Evolutionary conservation across 768 basidiomycete species (phyloP).

Genomic region (Dioszegia hungarica): DNA sequence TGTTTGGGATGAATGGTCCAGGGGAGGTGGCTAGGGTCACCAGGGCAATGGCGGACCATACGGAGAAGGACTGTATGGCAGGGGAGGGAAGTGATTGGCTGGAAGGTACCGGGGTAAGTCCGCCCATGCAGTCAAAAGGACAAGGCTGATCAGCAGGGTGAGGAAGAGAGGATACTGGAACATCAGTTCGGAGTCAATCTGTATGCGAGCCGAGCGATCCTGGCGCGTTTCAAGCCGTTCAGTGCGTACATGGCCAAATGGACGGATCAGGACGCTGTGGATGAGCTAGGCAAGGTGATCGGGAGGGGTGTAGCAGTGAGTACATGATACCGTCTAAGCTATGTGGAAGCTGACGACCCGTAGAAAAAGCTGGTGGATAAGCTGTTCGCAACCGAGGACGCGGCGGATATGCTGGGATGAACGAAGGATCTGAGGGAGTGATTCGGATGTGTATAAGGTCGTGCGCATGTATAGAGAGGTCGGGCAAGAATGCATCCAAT

Average conservation of each 20-base stretch:
- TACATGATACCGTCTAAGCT: background rate
- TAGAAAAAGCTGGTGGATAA: too few relatives aligned
- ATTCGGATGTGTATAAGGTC: background rate
- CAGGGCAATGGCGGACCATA: background rate
- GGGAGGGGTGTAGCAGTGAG: background rate
- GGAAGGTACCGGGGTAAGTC: background rate
- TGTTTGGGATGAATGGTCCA: slow-evolving; percentile 4
- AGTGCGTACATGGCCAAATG: background rate
- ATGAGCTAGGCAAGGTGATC: background rate
- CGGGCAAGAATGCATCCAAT: background rate
- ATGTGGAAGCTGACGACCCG: too few relatives aligned
- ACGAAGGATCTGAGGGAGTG: too few relatives aligned
- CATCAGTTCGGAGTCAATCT: background rate
- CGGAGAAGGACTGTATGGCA: background rate
- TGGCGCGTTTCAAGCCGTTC: background rate
- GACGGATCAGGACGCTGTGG: background rate
- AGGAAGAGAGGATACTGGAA: background rate
- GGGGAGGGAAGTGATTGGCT: background rate
- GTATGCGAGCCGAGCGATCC: background rate
- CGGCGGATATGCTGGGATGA: too few relatives aligned
- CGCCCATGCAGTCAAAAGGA: background rate
- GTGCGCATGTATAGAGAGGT: background rate
- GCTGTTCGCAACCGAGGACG: too few relatives aligned
- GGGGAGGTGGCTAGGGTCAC: slow-evolving; percentile 7
- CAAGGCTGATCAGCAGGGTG: background rate